Conservation (phyloP, 768 basidiomycete species). For the Suillus fuscotomentosus region DNA sequence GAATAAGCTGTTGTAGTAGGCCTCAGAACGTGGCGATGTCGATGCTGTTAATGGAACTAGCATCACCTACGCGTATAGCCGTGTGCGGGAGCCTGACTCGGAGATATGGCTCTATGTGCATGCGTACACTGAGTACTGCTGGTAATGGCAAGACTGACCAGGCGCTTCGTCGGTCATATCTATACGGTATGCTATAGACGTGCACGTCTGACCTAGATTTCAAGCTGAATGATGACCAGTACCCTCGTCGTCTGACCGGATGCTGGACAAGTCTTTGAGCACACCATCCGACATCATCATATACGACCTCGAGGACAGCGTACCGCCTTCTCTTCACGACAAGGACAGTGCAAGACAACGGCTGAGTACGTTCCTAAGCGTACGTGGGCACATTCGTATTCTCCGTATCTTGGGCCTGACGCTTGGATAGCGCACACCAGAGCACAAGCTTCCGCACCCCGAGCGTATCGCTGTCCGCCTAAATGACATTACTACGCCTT, state of each 20-base stretch:
- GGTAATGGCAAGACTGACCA: not conserved
- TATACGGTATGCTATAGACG: not conserved
- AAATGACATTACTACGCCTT: slow-evolving; percentile 64
- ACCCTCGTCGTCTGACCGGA: slow-evolving; percentile 74
- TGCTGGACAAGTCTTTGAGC: slow-evolving; percentile 75
- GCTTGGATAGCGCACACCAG: slow-evolving; percentile 22
- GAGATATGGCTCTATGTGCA: not conserved
- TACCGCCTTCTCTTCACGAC: slow-evolving; percentile 56
- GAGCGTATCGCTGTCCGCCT: slow-evolving; percentile 67
- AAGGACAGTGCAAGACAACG: slow-evolving; percentile 59
- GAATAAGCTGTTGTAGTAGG: not conserved
- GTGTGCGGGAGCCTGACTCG: not conserved
- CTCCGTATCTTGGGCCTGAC: slow-evolving; percentile 3
- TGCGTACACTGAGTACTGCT: not conserved
- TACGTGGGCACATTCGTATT: slow-evolving; percentile 26
- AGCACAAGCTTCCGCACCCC: slow-evolving; percentile 38
- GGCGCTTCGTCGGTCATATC: slow-evolving; percentile 1
- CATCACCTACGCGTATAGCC: not conserved
- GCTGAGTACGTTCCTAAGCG: slow-evolving; percentile 55
- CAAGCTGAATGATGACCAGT: slow-evolving; percentile 40
- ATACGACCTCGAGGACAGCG: slow-evolving; percentile 89
- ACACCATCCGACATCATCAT: slow-evolving; percentile 71
- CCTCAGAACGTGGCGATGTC: not conserved
- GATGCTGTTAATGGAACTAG: not conserved
- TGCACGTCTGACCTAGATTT: not conserved